phyloP scores from a whole-genome alignment of 2,329 filamentous ascomycete species.

The Colletotrichum ledebouriae region DNA sequence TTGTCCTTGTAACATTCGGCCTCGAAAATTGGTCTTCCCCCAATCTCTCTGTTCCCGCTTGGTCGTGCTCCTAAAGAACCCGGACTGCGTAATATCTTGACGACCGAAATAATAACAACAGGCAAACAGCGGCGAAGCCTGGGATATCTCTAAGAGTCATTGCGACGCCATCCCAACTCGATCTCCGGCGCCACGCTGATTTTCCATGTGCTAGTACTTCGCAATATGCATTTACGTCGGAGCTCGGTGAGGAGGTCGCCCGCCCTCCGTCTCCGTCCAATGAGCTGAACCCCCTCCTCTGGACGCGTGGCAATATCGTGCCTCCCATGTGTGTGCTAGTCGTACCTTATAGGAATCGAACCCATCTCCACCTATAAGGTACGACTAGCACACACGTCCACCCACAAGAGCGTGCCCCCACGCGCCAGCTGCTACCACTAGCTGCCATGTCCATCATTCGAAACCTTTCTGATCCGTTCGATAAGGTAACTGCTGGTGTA shows the following conservation, averaged over 20 bases:
- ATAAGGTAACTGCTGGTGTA: conserved; percentile 28
- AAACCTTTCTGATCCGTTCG: conserved; percentile 40
- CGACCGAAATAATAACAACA: neutral
- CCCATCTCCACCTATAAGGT: too few relatives aligned
- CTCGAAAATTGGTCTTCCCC: conserved; percentile 27
- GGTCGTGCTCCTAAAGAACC: neutral
- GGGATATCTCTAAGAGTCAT: conserved; percentile 5
- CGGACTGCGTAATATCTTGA: conserved; percentile 30
- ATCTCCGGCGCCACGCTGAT: conserved; percentile 19
- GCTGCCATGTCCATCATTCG: conserved; percentile 37
- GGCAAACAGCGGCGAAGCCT: conserved; percentile 14
- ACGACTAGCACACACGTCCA: too few relatives aligned
- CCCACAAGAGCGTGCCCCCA: too few relatives aligned
- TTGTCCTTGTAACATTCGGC: conserved; percentile 17
- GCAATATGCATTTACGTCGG: conserved; percentile 7
- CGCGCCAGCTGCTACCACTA: too few relatives aligned
- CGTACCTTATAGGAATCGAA: too few relatives aligned
- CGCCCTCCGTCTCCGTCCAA: conserved; percentile 34
- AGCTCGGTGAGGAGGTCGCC: conserved; percentile 25
- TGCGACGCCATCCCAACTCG: conserved; percentile 14
- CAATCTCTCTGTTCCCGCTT: neutral
- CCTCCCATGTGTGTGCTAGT: too few relatives aligned
- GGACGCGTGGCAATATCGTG: conserved; percentile 42
- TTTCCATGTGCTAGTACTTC: conserved; percentile 4
- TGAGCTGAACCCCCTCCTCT: conserved; percentile 29